Evolutionary conservation across 148 eudicot species (phyloP), one percentile per base, ranked within the genome.

Genomic region (Nepenthes mirabilis): DNA sequence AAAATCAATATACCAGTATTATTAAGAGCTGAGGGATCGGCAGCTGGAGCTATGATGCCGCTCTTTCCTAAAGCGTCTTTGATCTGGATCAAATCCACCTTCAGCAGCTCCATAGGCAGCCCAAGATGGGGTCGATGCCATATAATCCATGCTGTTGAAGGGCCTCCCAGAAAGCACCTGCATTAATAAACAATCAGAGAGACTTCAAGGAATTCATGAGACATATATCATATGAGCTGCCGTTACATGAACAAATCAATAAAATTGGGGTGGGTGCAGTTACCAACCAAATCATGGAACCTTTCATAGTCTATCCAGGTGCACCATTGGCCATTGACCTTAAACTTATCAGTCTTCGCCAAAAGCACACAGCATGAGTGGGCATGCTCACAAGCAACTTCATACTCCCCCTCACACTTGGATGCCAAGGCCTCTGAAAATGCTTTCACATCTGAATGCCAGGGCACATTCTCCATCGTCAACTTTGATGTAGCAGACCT

Each of bases 401-500:
- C 99, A 64, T 93, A 93, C 56, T 69, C 74, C 45, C 99, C 99
- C 53, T 84, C 68, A 72, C 97, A 89, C 68, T 80, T 93, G 57
- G 70, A 65, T 58, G 95, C 79, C 63, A 93, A 74, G 59, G 95
- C 97, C 79, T 89, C 97, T 37, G 99, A 89, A 55, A 93, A 93
- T 12, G 79, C 89, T 72, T 75, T 89, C 5, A 93, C 99, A 67
- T 89, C 99, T 68, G 95, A n/a, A 74, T 93, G 99, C 99, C 99
- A 93, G 2, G 99, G 99, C 48, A 93, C 99, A 64, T 93, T 93
- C 68, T 93, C 99, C 99, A 89, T 93, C n/a, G 99, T 93, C 80
- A 93, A 68, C 74, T 89, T 93, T 67, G 99, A 93, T 53, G 99
- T 89, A 61, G 96, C 97, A 59, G 99, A 70, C 65, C 99, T 93